Evolutionary conservation across 2,329 filamentous ascomycete species (phyloP).

Genomic region (Exophiala sp.): DNA sequence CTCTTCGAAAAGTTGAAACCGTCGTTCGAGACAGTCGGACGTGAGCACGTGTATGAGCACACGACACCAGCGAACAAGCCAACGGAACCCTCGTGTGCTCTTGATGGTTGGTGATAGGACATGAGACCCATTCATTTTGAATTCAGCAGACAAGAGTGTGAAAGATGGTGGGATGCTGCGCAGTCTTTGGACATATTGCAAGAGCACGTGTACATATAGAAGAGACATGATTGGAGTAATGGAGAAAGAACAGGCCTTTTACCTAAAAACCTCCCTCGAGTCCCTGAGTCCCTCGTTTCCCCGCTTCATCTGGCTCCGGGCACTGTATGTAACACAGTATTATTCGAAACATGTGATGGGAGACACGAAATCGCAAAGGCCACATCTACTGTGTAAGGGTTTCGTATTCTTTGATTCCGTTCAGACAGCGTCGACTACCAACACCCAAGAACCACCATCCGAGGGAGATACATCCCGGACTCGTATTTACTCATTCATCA

Average conservation of each 20-base stretch:
- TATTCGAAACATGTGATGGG: background rate
- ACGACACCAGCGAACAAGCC: conserved; percentile 14
- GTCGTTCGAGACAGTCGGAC: conserved; percentile 14
- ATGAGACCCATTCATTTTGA: background rate
- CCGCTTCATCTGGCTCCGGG: background rate
- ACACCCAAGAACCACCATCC: background rate
- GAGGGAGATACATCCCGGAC: background rate
- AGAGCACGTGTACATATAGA: no score
- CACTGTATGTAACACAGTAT: no score
- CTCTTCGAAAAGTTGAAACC: background rate
- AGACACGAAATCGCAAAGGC: background rate
- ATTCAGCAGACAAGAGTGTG: no score
- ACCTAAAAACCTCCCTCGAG: no score
- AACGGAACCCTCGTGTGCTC: conserved; percentile 16
- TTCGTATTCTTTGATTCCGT: no score
- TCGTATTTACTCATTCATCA: background rate
- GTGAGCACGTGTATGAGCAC: conserved; percentile 23
- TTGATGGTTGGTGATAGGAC: conserved; percentile 19
- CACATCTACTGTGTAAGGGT: no score
- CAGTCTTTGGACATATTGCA: no score
- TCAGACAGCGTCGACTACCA: no score
- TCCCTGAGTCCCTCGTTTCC: background rate
- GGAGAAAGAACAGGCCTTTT: no score
- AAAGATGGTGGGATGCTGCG: no score
- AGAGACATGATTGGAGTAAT: no score